These are phyloP conservation scores for Falciphora oryzae DNA, from an alignment of 2,329 filamentous ascomycete genomes.

Conservation along the genomic window DNA sequence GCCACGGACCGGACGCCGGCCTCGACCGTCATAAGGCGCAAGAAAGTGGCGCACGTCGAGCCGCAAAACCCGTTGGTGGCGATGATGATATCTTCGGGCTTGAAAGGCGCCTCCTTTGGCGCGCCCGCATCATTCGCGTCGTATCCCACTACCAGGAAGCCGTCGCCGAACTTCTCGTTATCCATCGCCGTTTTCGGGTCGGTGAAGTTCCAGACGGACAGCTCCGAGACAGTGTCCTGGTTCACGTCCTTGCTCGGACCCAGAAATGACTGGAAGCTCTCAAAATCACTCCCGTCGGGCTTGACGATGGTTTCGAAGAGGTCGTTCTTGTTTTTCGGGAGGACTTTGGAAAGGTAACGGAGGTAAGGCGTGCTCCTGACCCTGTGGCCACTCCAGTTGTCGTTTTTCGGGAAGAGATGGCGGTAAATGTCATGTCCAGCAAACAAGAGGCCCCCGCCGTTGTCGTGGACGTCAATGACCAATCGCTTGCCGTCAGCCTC, in stretches of 20 bases:
- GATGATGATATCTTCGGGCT: constrained; percentile 15
- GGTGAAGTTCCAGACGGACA: background rate
- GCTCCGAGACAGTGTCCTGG: background rate
- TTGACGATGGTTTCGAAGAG: no score
- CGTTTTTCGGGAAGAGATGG: constrained; percentile 41
- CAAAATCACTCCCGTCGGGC: no score
- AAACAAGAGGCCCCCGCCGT: constrained; percentile 53
- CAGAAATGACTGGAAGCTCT: background rate
- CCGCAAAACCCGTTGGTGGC: constrained; percentile 21
- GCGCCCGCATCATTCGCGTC: no score
- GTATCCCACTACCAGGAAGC: no score
- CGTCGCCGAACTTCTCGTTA: background rate
- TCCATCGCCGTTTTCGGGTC: constrained; percentile 9
- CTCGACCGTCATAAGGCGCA: constrained; percentile 21
- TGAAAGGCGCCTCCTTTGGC: constrained; percentile 1
- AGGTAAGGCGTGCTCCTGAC: background rate
- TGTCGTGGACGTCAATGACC: constrained; percentile 52
- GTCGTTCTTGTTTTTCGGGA: no score
- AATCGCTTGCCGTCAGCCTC: constrained; percentile 51
- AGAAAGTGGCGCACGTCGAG: constrained; percentile 21
- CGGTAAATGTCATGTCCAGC: constrained; percentile 58
- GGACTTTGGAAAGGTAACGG: no score
- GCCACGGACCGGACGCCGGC: constrained; percentile 47
- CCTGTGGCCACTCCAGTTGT: constrained; percentile 6
- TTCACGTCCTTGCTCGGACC: background rate